Evolutionary conservation across 2,329 filamentous ascomycete genomes (phyloP).

Genomic region (Phialocephala sp.): DNA sequence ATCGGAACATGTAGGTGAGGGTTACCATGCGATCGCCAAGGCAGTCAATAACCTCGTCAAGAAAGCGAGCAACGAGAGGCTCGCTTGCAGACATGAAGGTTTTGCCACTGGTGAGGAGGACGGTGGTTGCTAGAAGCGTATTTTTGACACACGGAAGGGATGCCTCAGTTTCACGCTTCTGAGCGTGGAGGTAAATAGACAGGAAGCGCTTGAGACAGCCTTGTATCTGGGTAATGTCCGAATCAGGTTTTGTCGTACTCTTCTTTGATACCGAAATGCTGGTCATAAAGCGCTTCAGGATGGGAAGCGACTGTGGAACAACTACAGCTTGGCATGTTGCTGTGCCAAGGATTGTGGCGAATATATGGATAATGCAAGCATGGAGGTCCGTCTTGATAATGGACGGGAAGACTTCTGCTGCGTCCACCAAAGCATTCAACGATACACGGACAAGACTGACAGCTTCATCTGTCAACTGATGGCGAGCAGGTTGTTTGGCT

Average conservation of each 20-base stretch:
- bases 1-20: slow-evolving; percentile 10
- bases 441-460: slow-evolving; percentile 79
- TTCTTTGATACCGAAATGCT: slow-evolving; percentile 65
- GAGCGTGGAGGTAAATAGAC: slow-evolving; percentile 76
- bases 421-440: slow-evolving; percentile 88
- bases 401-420: slow-evolving; percentile 91
- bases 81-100: slow-evolving; percentile 78
- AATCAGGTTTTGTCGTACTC: slow-evolving; percentile 46
- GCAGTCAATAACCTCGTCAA: slow-evolving; percentile 85
- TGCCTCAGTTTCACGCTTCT: slow-evolving; percentile 75
- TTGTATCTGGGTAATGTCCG: slow-evolving; percentile 65
- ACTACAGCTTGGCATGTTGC: slow-evolving; percentile 86
- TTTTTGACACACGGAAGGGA: slow-evolving; percentile 93
- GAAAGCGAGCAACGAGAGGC: slow-evolving; percentile 73
- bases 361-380: slow-evolving; percentile 96
- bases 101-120: slow-evolving; percentile 82
- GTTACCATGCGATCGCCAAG: slow-evolving; percentile 75
- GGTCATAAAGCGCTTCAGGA: slow-evolving; percentile 87
- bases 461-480: slow-evolving; percentile 86
- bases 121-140: slow-evolving; percentile 83
- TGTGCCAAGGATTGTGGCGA: slow-evolving; percentile 89
- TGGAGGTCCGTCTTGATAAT: slow-evolving; percentile 97
- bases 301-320: slow-evolving; percentile 87
- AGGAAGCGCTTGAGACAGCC: slow-evolving; percentile 84
- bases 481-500: slow-evolving; percentile 63